Evolutionary conservation across 495 filamentous ascomycete genomes (phyloP).

Genomic region (Aspergillus bridgeri): DNA sequence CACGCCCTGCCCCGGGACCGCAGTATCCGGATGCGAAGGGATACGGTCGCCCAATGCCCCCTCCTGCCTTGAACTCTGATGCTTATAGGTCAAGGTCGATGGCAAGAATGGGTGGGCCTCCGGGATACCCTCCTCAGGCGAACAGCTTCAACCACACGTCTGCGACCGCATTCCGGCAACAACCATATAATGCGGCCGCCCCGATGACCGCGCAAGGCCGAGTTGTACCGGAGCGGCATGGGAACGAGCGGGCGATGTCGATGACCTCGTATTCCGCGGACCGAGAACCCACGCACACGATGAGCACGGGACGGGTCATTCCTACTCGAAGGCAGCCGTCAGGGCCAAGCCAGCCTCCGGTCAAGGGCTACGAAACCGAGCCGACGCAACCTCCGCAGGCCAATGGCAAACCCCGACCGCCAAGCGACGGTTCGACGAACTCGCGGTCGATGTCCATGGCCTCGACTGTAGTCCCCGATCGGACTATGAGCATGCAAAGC

Average conservation of each 20-base stretch:
- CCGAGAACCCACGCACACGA: conserved; percentile 77
- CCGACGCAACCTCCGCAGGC: conserved; percentile 18
- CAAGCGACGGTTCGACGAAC: conserved; percentile 41
- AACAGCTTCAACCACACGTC: conserved; percentile 64
- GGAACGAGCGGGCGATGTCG: conserved; percentile 88
- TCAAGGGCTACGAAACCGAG: conserved; percentile 24
- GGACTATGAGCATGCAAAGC: conserved; percentile 48
- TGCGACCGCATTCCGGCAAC: conserved; percentile 70
- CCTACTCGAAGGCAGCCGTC: conserved; percentile 62
- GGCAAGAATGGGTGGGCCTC: conserved; percentile 65
- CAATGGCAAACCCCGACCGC: conserved; percentile 33
- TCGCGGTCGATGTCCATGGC: conserved; percentile 85
- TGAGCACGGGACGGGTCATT: conserved; percentile 81
- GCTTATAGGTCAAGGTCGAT: conserved; percentile 89
- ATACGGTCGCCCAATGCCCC: conserved; percentile 48
- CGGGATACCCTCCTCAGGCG: conserved; percentile 61
- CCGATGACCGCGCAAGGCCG: conserved; percentile 88
- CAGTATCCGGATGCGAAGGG: conserved; percentile 50
- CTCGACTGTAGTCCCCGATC: conserved; percentile 62
- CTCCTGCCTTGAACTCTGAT: conserved; percentile 78
- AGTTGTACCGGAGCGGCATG: conserved; percentile 82
- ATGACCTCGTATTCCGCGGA: conserved; percentile 82
- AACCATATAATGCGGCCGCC: conserved; percentile 59
- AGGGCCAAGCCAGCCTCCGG: conserved; percentile 30
- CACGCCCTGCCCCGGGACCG: conserved; percentile 59